These are phyloP conservation scores for Cyclostephanos tholiformis DNA, from an alignment of 108 stramenopile species.

Conservation along the genomic window DNA sequence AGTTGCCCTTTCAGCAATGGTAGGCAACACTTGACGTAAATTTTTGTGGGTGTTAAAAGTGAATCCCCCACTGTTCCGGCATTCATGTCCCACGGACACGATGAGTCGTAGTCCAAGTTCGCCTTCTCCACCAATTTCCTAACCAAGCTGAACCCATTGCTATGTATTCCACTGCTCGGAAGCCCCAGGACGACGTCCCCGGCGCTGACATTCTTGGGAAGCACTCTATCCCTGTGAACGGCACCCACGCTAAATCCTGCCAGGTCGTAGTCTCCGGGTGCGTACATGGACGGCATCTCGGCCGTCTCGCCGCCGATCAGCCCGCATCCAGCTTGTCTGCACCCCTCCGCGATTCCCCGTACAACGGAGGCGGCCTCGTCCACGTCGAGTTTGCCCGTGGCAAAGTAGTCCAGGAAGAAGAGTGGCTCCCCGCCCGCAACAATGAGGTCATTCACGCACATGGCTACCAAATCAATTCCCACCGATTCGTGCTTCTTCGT, in stretches of 20 bases:
- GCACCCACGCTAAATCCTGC: slow-evolving; percentile 98
- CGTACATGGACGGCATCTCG: slow-evolving; percentile 99
- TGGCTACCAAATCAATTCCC: slow-evolving; percentile 97
- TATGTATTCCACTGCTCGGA: slow-evolving; percentile 95
- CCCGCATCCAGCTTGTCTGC: slow-evolving; percentile 92
- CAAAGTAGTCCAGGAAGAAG: slow-evolving; percentile 99
- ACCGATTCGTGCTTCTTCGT: slow-evolving; percentile 85
- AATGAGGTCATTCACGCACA: slow-evolving; percentile 98
- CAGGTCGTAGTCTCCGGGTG: slow-evolving; percentile 96
- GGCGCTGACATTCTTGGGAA: slow-evolving; percentile 79
- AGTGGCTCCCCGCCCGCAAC: slow-evolving; percentile 96
- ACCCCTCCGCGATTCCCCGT: slow-evolving; percentile 95
- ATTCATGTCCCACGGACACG: slow-evolving; percentile 88
- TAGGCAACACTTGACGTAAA: slow-evolving; percentile 92
- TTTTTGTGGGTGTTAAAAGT: slow-evolving; percentile 93
- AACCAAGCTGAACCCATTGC: slow-evolving; percentile 98
- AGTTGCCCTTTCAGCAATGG: slow-evolving; percentile 82
- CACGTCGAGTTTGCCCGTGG: slow-evolving; percentile 91
- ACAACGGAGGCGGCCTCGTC: slow-evolving; percentile 92
- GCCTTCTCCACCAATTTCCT: slow-evolving; percentile 88
- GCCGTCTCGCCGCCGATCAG: slow-evolving; percentile 98
- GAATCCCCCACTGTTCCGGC: slow-evolving; percentile 84
- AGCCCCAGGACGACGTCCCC: slow-evolving; percentile 95
- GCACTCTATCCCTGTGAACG: slow-evolving; percentile 80
- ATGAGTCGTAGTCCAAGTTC: slow-evolving; percentile 79